Evolutionary conservation across 1,284 basidiomycete species (phyloP), one percentile per base, ranked within the genome.

Genomic region (Rhodofomes roseus): DNA sequence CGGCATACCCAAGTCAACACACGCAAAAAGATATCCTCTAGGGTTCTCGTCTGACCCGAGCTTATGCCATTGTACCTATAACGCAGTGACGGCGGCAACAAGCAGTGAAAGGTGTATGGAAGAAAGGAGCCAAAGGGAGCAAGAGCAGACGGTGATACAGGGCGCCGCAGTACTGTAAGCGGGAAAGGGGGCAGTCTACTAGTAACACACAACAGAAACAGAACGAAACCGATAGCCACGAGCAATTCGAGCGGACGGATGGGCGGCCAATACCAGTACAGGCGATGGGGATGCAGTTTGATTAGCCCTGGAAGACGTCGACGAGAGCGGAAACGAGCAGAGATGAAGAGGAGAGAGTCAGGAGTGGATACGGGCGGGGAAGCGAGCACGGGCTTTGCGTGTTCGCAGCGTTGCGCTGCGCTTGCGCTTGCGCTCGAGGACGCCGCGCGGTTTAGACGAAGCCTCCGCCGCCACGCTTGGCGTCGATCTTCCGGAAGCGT

Each of bases 401-500:
- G 25, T 27, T 23, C 29, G 46, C 27, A 18, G 25, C 23, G 16
- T 12, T 16, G 50, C n/a, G n/a, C n/a, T n/a, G n/a, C n/a, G n/a
- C n/a, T n/a, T n/a, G n/a, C 31, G 16, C 34, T 18, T 34, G n/a
- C 31, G 31, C 34, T 22, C 12, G 31, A 9, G 27, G 29, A n/a
- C n/a, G 31, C 7, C 4, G 22, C 8, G 50, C 46, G n/a, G 29
- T 25, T 88, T 79, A 95, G 63, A 94, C 92, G 69, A 95, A 95
- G 62, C 90, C 90, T 61, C 80, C 78, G 57, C 90, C 90, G 62
- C 91, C 92, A 64, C 90, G 86, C 77, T 95, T 95, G 62, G 83
- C 83, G 67, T 95, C 92, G 65, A 95, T 95, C 76, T 80, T 88
- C 78, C 84, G 86, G 81, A 95, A 94, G 40, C 93, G 85, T 64